Evolutionary conservation across 176 grass and related monocot species (phyloP).

Genomic region (Musa itinerans): DNA sequence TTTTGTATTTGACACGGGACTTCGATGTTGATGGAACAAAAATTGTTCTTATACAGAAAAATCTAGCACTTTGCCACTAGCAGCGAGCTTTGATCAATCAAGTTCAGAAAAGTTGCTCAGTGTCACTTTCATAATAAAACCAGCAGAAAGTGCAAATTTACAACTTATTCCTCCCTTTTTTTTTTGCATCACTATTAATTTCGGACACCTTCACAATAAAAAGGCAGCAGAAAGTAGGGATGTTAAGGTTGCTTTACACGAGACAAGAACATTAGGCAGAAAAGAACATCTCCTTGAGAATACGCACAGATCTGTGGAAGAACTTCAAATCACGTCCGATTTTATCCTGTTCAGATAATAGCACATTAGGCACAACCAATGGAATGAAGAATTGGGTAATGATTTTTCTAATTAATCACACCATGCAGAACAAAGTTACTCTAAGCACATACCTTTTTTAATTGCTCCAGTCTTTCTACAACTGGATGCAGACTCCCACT

Average conservation of each 20-base stretch:
- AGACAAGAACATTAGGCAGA: too few species aligned
- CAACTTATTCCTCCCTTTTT: not conserved
- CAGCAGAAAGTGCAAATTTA: not conserved
- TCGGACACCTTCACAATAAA: too few species aligned
- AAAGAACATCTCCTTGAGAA: constrained; percentile 60
- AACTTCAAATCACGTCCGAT: constrained; percentile 65
- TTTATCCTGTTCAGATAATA: constrained; percentile 56
- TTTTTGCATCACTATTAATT: not conserved
- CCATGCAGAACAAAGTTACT: not conserved
- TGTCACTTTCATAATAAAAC: too few species aligned
- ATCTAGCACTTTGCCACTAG: too few species aligned
- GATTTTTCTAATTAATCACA: not conserved
- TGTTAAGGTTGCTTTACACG: too few species aligned
- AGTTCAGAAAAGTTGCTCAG: too few species aligned
- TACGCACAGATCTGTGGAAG: constrained; percentile 64
- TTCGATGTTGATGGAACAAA: too few species aligned
- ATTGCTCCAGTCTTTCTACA: constrained; percentile 74
- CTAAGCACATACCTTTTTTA: constrained; percentile 55
- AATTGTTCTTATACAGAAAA: too few species aligned
- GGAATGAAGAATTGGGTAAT: too few species aligned
- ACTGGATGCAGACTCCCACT: constrained; percentile 55
- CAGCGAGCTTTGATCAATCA: too few species aligned
- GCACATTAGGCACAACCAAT: not conserved
- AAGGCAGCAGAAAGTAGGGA: too few species aligned
- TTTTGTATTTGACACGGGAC: too few species aligned